Evolutionary conservation across 768 basidiomycete genomes (phyloP).

Genomic region (Macrolepiota fuliginosa): DNA sequence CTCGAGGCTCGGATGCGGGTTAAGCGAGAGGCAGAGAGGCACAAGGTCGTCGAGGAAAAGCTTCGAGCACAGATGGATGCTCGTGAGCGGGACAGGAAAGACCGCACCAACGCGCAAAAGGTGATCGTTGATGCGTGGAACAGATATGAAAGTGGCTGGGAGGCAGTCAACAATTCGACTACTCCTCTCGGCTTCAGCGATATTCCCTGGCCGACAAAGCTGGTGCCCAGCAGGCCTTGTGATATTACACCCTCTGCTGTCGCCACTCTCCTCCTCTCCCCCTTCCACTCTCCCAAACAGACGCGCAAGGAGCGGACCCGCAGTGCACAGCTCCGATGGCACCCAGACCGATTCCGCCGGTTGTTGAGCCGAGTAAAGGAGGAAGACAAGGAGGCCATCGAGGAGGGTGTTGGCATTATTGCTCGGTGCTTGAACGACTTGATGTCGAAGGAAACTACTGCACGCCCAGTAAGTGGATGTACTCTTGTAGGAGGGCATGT

Average conservation of each 20-base stretch:
- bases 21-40: constrained; percentile 48
- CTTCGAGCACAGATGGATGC: constrained; percentile 32
- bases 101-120: constrained; percentile 41
- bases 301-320: constrained; percentile 66
- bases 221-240: constrained; percentile 36
- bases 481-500: background rate
- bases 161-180: constrained; percentile 40
- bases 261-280: constrained; percentile 58
- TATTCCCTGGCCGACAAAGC: constrained; percentile 70
- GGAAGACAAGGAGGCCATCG: constrained; percentile 50
- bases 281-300: constrained; percentile 56
- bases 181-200: constrained; percentile 53
- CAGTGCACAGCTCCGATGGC: constrained; percentile 71
- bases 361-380: constrained; percentile 50
- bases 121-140: constrained; percentile 55
- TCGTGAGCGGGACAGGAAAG: constrained; percentile 43
- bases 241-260: constrained; percentile 59
- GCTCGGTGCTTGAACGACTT: constrained; percentile 68
- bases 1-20: constrained; percentile 52
- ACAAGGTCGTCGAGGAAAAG: constrained; percentile 47
- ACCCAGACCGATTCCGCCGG: constrained; percentile 74
- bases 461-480: constrained; percentile 10
- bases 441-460: constrained; percentile 37
- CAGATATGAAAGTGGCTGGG: constrained; percentile 66
- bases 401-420: constrained; percentile 64